These are phyloP conservation scores for Lenzites betulinus DNA, from an alignment of 768 basidiomycete genomes.

Conservation along the genomic window DNA sequence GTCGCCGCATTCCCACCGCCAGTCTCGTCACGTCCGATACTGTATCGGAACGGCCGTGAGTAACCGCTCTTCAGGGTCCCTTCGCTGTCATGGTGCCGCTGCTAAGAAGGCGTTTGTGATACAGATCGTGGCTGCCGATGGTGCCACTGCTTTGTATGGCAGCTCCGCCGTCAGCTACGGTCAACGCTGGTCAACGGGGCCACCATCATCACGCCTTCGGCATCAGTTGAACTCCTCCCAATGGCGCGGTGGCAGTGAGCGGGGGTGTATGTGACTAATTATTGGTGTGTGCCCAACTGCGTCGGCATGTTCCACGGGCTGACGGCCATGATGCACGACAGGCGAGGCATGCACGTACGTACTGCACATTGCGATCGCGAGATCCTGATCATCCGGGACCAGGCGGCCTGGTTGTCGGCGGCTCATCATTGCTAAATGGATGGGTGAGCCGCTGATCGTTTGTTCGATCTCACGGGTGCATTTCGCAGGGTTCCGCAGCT, in stretches of 20 bases:
- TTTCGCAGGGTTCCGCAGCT: not conserved
- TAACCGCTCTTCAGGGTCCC: not conserved
- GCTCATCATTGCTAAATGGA: conserved; percentile 5
- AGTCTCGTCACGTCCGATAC: not conserved
- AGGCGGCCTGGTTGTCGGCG: not conserved
- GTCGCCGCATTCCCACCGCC: not conserved
- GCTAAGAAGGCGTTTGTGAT: not conserved
- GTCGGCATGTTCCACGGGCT: not conserved
- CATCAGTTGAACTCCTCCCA: too few relatives aligned
- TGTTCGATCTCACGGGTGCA: not conserved
- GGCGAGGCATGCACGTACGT: not conserved
- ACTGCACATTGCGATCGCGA: not conserved
- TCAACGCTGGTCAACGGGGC: too few relatives aligned
- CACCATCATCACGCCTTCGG: not conserved
- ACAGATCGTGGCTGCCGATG: not conserved
- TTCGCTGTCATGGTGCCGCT: not conserved
- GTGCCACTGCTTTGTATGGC: not conserved
- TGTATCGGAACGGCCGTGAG: conserved; percentile 4
- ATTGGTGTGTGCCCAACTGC: not conserved
- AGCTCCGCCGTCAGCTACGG: not conserved
- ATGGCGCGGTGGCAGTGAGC: too few relatives aligned
- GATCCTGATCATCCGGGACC: not conserved
- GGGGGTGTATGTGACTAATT: not conserved
- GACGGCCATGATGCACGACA: not conserved
- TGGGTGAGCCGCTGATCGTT: not conserved